These are phyloP conservation scores for Sugiyamaella japonica DNA, from an alignment of 1,139 yeast genomes.

Conservation along the genomic window DNA sequence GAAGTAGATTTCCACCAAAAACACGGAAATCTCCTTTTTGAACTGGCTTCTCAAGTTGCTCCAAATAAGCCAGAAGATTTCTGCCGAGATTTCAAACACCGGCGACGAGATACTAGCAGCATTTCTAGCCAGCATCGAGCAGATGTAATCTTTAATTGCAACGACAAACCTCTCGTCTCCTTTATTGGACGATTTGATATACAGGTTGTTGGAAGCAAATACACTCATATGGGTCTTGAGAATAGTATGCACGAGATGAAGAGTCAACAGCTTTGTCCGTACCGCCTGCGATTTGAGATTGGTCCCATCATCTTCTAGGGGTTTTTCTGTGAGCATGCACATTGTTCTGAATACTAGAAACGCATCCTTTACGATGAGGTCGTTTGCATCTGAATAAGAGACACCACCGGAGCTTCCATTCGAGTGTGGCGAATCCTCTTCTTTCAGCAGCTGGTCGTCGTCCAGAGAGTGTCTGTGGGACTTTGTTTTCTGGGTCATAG, in stretches of 20 bases:
- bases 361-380: slow-evolving; percentile 81
- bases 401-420: background rate
- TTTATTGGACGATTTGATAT: slow-evolving; percentile 56
- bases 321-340: slow-evolving; percentile 88
- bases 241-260: slow-evolving; percentile 85
- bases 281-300: slow-evolving; percentile 92
- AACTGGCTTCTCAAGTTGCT: slow-evolving; percentile 83
- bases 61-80: slow-evolving; percentile 87
- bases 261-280: slow-evolving; percentile 82
- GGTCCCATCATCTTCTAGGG: slow-evolving; percentile 63
- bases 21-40: slow-evolving; percentile 90
- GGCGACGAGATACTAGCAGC: slow-evolving; percentile 93
- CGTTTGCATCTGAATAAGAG: slow-evolving; percentile 42
- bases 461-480: slow-evolving; percentile 9
- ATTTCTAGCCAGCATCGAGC: slow-evolving; percentile 81
- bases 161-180: slow-evolving; percentile 69
- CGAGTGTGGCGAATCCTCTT: slow-evolving; percentile 6
- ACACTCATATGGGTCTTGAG: slow-evolving; percentile 82
- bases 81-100: slow-evolving; percentile 87
- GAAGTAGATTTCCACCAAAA: slow-evolving; percentile 88
- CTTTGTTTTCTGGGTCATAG: slow-evolving; percentile 14
- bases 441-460: slow-evolving; percentile 9
- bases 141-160: slow-evolving; percentile 81
- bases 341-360: slow-evolving; percentile 89
- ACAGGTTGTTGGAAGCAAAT: slow-evolving; percentile 65